Conservation (phyloP, 1,284 basidiomycete species). For the Ganoderma sinense region DNA sequence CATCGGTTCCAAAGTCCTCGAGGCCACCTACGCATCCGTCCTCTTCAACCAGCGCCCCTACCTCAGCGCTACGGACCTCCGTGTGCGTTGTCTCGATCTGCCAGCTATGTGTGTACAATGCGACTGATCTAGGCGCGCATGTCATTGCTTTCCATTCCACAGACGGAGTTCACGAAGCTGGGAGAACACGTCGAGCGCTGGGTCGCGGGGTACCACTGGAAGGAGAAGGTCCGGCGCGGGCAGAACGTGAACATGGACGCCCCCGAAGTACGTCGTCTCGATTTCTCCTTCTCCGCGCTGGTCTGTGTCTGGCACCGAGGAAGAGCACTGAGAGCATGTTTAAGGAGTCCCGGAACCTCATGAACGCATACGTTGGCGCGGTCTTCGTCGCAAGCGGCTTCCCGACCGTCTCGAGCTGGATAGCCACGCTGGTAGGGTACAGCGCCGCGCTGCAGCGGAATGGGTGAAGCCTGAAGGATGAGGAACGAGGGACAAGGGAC, state of each 20-base stretch:
- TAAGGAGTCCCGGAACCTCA: slow-evolving; percentile 67
- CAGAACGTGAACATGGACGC: slow-evolving; percentile 48
- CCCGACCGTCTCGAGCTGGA: slow-evolving; percentile 63
- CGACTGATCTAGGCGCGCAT: neutral
- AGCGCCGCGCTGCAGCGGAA: neutral
- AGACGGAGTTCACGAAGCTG: slow-evolving; percentile 40
- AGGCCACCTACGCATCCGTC: slow-evolving; percentile 54
- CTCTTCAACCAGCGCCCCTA: slow-evolving; percentile 65
- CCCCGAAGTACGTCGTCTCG: slow-evolving; percentile 53
- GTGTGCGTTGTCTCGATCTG: slow-evolving; percentile 45
- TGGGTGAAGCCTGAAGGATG: too few relatives aligned
- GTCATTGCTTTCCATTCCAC: slow-evolving; percentile 21
- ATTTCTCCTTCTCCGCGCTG: slow-evolving; percentile 4
- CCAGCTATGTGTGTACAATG: neutral
- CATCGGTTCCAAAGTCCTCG: slow-evolving; percentile 61
- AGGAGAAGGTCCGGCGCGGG: slow-evolving; percentile 64
- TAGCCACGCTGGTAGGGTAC: neutral
- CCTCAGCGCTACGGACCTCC: slow-evolving; percentile 54
- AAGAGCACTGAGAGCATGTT: slow-evolving; percentile 4
- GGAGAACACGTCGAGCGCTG: slow-evolving; percentile 60
- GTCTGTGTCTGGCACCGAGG: neutral
- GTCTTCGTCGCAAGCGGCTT: slow-evolving; percentile 64
- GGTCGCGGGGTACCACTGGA: slow-evolving; percentile 63
- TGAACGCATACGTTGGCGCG: slow-evolving; percentile 73
- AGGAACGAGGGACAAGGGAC: too few relatives aligned